Evolutionary conservation across 2,329 filamentous ascomycete genomes (phyloP).

Genomic region (Diaporthe nobilis): DNA sequence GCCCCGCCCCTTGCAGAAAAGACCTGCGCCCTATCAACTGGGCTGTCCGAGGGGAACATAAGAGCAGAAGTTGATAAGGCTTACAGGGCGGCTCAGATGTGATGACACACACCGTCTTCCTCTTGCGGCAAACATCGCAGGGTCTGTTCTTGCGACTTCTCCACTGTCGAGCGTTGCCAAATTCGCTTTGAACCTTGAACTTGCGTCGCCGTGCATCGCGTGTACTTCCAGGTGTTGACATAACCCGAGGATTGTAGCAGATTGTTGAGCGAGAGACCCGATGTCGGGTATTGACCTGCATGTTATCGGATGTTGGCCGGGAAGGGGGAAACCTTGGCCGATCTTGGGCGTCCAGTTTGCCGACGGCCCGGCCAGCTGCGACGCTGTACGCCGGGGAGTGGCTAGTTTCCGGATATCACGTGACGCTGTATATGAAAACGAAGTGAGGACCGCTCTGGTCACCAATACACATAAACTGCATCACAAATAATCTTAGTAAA

Average conservation of each 20-base stretch:
- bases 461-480: too few species aligned
- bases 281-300: neutral
- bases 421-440: too few species aligned
- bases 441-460: too few species aligned
- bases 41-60: neutral
- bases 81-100: constrained; percentile 60
- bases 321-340: neutral
- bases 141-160: constrained; percentile 62
- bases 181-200: constrained; percentile 59
- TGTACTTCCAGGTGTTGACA: neutral
- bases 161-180: constrained; percentile 56
- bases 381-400: neutral
- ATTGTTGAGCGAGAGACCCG: neutral
- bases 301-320: neutral
- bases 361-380: neutral
- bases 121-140: constrained; percentile 60
- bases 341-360: neutral
- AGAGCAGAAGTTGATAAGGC: constrained; percentile 39
- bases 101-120: constrained; percentile 63
- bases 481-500: too few species aligned
- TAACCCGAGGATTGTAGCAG: neutral
- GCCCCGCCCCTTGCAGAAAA: neutral
- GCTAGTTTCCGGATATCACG: neutral
- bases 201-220: constrained; percentile 48
- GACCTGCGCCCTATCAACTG: neutral